These are phyloP conservation scores for Neurospora sp. DNA, from an alignment of 495 filamentous ascomycete genomes.

Conservation along the genomic window DNA sequence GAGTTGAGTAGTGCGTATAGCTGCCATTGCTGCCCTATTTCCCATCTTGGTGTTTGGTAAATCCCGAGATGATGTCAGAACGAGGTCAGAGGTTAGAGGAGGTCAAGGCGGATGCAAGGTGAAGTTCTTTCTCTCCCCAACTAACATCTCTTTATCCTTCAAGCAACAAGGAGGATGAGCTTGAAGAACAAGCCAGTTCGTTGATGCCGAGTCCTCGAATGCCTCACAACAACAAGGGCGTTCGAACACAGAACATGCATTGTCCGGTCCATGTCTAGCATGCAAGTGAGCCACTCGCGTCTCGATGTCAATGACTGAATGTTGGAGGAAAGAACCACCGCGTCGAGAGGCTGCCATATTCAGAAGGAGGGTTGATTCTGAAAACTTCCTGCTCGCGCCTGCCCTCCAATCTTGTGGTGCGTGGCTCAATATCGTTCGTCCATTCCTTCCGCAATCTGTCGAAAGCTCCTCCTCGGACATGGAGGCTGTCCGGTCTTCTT, in stretches of 20 bases:
- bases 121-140: not conserved
- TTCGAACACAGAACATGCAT: no score
- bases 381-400: not conserved
- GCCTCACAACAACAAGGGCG: no score
- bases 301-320: not conserved
- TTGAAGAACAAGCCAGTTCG: not conserved
- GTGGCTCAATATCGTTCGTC: not conserved
- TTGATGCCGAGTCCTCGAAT: no score
- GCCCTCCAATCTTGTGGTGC: not conserved
- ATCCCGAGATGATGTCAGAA: not conserved
- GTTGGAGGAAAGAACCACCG: not conserved
- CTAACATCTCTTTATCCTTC: not conserved
- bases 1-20: not conserved
- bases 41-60: not conserved
- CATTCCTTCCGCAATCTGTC: not conserved
- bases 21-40: not conserved
- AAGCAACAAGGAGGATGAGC: not conserved
- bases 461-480: not conserved
- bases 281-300: no score
- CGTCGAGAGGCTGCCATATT: not conserved
- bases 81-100: not conserved
- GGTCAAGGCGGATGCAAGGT: not conserved
- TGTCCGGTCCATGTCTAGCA: no score
- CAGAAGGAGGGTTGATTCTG: not conserved
- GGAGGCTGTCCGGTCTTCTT: no score